Conservation (phyloP, 345 rosid genomes). For the Heritiera littoralis region DNA sequence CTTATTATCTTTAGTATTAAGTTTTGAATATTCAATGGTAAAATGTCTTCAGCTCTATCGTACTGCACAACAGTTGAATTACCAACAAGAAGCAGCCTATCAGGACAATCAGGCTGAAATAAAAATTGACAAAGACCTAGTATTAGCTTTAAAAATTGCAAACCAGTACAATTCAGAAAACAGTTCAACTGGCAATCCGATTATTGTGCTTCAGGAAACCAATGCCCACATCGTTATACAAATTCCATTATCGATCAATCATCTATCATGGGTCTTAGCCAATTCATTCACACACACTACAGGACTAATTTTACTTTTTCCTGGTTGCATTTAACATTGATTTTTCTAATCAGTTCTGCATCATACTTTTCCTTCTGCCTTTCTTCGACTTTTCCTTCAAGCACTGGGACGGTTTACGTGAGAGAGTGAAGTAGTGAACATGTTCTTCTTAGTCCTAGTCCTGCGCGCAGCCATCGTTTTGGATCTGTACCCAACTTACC, state of each 20-base stretch:
- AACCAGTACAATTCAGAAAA: not conserved
- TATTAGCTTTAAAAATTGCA: not conserved
- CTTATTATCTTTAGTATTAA: not conserved
- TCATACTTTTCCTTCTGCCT: conserved; percentile 14
- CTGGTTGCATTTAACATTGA: not conserved
- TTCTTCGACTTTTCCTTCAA: conserved; percentile 11
- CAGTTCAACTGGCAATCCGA: not conserved
- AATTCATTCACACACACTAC: not conserved
- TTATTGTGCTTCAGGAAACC: not conserved
- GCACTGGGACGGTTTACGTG: conserved; percentile 25
- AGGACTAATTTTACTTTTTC: not conserved
- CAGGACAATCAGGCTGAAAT: not conserved
- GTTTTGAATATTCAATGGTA: not conserved
- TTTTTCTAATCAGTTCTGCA: not conserved
- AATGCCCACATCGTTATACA: not conserved
- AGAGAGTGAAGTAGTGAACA: not conserved
- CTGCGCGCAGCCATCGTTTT: not conserved
- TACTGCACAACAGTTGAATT: not conserved
- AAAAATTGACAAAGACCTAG: not conserved
- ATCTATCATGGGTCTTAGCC: not conserved
- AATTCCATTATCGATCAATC: not conserved
- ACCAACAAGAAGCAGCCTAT: conserved; percentile 4
- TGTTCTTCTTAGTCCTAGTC: conserved; percentile 4
- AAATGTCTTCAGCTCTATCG: not conserved
- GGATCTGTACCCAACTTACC: not conserved